phyloP scores from a whole-genome alignment of 2,329 filamentous ascomycete species.

The Colletotrichum sp. region DNA sequence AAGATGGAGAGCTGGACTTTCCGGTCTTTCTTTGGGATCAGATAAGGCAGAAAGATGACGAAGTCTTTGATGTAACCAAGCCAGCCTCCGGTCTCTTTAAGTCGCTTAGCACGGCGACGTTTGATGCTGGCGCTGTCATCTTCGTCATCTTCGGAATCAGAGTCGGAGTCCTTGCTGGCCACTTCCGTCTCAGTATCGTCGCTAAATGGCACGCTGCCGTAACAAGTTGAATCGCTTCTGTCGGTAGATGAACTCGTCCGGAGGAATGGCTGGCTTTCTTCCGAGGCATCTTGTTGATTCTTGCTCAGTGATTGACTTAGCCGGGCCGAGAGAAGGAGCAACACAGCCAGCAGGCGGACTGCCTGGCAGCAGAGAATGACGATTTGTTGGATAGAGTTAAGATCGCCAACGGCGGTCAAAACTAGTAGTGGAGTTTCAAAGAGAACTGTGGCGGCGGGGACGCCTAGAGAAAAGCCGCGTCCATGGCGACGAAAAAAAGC shows the following conservation, averaged over 20 bases:
- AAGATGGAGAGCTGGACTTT: constrained; percentile 33
- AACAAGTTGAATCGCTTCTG: not conserved
- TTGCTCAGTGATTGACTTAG: not conserved
- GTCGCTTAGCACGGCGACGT: constrained; percentile 26
- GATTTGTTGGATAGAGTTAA: not conserved
- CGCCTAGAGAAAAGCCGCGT: not conserved
- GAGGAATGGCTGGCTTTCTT: constrained; percentile 1
- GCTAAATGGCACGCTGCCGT: not conserved
- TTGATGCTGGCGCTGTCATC: constrained; percentile 30
- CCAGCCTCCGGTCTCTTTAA: constrained; percentile 35
- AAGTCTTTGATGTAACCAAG: constrained; percentile 34
- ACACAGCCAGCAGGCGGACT: not conserved
- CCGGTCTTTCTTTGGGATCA: constrained; percentile 33
- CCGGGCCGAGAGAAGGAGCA: not conserved
- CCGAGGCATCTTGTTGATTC: not conserved
- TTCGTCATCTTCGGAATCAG: constrained; percentile 18
- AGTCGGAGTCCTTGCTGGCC: not conserved
- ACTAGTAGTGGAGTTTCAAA: not conserved
- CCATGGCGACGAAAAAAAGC: not conserved
- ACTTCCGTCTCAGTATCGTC: not conserved
- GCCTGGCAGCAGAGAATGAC: not conserved
- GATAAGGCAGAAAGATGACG: constrained; percentile 32
- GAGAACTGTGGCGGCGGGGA: not conserved
- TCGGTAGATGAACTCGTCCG: not conserved
- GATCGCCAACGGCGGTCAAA: not conserved